A percentile compares a stretch with the other conserved stretches of the same genome.
Evolutionary conservation across 106 monocot species (phyloP).

Genomic region (Posidonia australis): DNA sequence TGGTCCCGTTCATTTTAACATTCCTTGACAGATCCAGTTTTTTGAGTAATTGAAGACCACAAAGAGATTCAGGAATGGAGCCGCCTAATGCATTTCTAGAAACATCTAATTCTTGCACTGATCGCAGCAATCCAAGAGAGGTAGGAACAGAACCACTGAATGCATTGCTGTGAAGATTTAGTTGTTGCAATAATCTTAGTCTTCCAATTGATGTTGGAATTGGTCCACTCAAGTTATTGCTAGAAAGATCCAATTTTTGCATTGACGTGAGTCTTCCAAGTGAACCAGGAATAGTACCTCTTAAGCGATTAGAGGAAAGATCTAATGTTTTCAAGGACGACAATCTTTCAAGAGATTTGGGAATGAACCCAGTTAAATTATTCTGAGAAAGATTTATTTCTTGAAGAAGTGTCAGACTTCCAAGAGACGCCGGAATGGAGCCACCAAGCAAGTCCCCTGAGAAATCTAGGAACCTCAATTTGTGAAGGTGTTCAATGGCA

Average conservation of each 20-base stretch:
- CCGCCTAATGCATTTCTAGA: conserved; percentile 13
- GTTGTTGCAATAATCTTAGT: neutral
- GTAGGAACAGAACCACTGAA: conserved; percentile 10
- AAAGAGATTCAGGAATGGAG: conserved; percentile 5
- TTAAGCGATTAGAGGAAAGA: neutral
- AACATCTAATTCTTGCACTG: conserved; percentile 6
- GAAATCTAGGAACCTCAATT: neutral
- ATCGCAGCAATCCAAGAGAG: conserved; percentile 7
- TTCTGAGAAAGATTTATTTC: neutral
- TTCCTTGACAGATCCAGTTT: neutral
- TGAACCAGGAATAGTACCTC: neutral
- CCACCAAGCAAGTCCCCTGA: neutral
- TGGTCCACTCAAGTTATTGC: conserved; percentile 17
- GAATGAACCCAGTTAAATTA: conserved; percentile 1
- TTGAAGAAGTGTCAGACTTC: neutral
- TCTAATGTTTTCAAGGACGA: neutral
- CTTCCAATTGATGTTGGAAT: conserved; percentile 19
- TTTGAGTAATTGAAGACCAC: neutral
- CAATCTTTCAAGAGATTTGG: conserved; percentile 1
- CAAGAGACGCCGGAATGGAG: neutral
- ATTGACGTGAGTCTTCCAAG: neutral
- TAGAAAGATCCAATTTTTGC: conserved; percentile 18
- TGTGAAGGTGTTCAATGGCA: neutral
- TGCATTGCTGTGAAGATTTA: neutral
- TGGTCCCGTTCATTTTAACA: neutral